Evolutionary conservation across 2,329 filamentous ascomycete species (phyloP), one percentile per base, ranked within the genome.

Genomic region (Venturia carpophila): DNA sequence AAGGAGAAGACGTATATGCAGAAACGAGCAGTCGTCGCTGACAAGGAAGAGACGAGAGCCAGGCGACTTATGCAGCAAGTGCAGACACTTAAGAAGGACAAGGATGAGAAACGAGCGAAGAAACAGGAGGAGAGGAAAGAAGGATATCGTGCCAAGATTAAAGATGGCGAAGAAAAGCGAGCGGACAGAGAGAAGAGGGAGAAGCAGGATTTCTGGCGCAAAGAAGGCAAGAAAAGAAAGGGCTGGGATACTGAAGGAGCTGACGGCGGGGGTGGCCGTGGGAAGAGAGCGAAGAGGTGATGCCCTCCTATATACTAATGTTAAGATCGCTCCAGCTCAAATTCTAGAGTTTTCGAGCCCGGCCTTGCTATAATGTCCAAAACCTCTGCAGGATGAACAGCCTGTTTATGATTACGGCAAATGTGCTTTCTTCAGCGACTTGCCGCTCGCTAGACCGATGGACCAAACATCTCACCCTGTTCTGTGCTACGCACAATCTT

Each of bases 1-100:
- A 87, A 85, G 75, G 87, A 87, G 71, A 78, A 87, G 73, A 96
- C 92, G 27, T 99, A 99, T 76, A 82, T 96, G 82, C 91, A 96
- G 80, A 97, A 97, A 80, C 89, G 94, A 11, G 94, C 93, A 17
- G 91, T 97, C n/a, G 85, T 96, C 30, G 78, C 91, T 19, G 83
- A 88, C 15, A 77, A 75, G 55, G 93, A 97, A 76, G 94, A 99
- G 83, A 91, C 89, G 82, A 89, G 88, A 75, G 92, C 92, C 5
- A 83, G 94, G 41, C 87, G 92, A 70, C 80, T 99, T 69, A 88
- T 99, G 86, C 90, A 96, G 79, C 94, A 97, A 81, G 84, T 99
- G 63, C 89, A 90, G 73, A 93, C 92, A 19, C 80, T 99, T 72
- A 82, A 92, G 69, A 96, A 95, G 72, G 94, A 97, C 73, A 94